phyloP scores from a whole-genome alignment of 306 rosid genomes.

The Echinosophora koreensis region DNA sequence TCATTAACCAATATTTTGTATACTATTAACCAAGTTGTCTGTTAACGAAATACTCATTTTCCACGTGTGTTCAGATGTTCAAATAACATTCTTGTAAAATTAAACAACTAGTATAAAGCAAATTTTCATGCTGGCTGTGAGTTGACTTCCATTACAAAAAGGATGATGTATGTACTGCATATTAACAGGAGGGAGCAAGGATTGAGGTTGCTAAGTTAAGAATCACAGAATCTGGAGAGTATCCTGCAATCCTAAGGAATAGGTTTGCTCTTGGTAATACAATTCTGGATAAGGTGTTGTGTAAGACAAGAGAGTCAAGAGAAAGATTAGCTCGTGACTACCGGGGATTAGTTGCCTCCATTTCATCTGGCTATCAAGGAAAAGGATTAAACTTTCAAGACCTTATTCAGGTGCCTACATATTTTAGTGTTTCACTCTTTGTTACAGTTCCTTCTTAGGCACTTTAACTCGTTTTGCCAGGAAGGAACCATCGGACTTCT shows the following conservation, averaged over 20 bases:
- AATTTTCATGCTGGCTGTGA: neutral
- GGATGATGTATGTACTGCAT: constrained; percentile 3
- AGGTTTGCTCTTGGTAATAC: constrained; percentile 51
- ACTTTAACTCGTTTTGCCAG: constrained; percentile 51
- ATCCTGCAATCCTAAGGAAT: constrained; percentile 46
- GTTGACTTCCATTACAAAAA: neutral
- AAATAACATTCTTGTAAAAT: too few relatives aligned
- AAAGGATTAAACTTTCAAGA: constrained; percentile 80
- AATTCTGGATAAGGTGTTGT: constrained; percentile 60
- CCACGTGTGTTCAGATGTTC: too few relatives aligned
- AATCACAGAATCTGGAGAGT: constrained; percentile 53
- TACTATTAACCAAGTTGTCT: too few relatives aligned
- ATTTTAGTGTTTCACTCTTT: constrained; percentile 27
- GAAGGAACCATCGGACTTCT: constrained; percentile 93
- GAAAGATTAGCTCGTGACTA: constrained; percentile 63
- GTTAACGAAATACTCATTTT: too few relatives aligned
- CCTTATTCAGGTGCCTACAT: constrained; percentile 76
- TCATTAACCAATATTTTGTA: too few relatives aligned
- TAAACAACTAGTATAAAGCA: neutral
- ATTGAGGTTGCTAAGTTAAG: constrained; percentile 58
- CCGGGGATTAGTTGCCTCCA: constrained; percentile 69
- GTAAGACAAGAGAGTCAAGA: constrained; percentile 64
- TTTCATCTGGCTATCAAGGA: constrained; percentile 74
- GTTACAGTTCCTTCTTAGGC: constrained; percentile 12
- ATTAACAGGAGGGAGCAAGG: constrained; percentile 70